These are phyloP conservation scores for Phytophthora foliorum DNA, from an alignment of 352 stramenopile species.

Conservation along the genomic window DNA sequence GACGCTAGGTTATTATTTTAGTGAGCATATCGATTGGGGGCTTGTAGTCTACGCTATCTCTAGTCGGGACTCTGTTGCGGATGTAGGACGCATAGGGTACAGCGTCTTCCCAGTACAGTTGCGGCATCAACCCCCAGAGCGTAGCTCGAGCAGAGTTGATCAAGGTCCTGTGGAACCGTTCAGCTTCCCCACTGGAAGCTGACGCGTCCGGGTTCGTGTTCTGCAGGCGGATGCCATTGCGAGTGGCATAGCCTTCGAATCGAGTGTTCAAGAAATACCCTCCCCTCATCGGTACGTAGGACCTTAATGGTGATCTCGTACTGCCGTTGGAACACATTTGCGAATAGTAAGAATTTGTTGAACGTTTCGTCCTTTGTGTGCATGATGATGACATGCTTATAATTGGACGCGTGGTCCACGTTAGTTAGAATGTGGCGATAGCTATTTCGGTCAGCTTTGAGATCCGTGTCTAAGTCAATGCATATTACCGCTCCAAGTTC, in stretches of 20 bases:
- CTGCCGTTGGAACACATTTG: slow-evolving; percentile 8
- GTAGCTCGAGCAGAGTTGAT: slow-evolving; percentile 18
- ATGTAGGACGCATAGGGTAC: slow-evolving; percentile 10
- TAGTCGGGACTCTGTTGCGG: not conserved
- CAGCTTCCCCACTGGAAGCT: slow-evolving; percentile 8
- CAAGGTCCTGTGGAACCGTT: slow-evolving; percentile 9
- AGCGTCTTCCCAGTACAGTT: slow-evolving; percentile 10
- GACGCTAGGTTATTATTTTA: too few relatives aligned
- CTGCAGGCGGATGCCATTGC: not conserved
- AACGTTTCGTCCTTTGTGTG: slow-evolving; percentile 17
- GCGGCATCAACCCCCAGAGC: slow-evolving; percentile 3
- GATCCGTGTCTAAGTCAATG: slow-evolving; percentile 18
- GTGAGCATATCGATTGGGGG: not conserved
- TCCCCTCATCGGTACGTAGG: not conserved
- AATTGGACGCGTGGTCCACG: slow-evolving; percentile 20
- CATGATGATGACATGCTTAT: slow-evolving; percentile 19
- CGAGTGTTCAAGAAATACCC: not conserved
- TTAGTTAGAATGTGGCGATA: slow-evolving; percentile 18
- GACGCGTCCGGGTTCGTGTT: slow-evolving; percentile 1
- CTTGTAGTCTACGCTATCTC: slow-evolving; percentile 4
- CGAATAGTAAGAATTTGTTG: slow-evolving; percentile 4
- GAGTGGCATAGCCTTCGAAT: not conserved
- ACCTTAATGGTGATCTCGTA: slow-evolving; percentile 5
- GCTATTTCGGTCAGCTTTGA: slow-evolving; percentile 5
- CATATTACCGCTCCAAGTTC: slow-evolving; percentile 12